Evolutionary conservation across 371 early-diverging fungal genomes (phyloP), one percentile per base, ranked within the genome.

Genomic region (Syncephalis fuscata): DNA sequence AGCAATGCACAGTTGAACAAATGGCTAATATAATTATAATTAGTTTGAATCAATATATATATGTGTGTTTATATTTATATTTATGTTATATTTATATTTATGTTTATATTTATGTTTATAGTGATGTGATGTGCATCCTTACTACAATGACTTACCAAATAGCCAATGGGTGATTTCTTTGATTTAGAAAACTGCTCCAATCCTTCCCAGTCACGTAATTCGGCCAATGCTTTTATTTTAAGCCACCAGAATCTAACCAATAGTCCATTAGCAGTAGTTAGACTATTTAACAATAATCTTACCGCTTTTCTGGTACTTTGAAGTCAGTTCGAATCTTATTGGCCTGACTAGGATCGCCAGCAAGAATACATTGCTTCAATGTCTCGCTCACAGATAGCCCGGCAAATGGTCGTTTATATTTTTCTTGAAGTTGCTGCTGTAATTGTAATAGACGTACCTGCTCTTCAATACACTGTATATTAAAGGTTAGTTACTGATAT

Each of bases 331-430:
- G 77, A 2, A 91, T 53, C 57, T 89, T 90, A 24, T 65, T 54
- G 1, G 92, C 94, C 36, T 78, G 68, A 17, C 61, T 61, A 25
- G 68, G 70, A 24, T 88, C 78, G 2, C 86, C 88, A 27, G 79
- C 56, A 2, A 69, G 59, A 2, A 94, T 71, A 44, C 81, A 77
- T 54, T 82, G 82, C 40, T 78, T 78, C 5, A 94, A 72, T 0
- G 95, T 94, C 46, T 92, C 85, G 63, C 76, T 85, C 7, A 90
- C 63, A 2, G 84, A 76, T 36, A 85, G 57, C 0, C 88, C 88
- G 0, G 74, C 53, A 42, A 88, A 85, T 10, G 61, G 45, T 37
- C 78, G 78, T 1, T 62, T 66, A 4, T 64, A 65, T 38, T 70
- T 73, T 44, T 88, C 84, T 50, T 88, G 86, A 3, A 92, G 61